Evolutionary conservation across 805 yeast species (phyloP).

Genomic region (Danielozyma ontarioensis): DNA sequence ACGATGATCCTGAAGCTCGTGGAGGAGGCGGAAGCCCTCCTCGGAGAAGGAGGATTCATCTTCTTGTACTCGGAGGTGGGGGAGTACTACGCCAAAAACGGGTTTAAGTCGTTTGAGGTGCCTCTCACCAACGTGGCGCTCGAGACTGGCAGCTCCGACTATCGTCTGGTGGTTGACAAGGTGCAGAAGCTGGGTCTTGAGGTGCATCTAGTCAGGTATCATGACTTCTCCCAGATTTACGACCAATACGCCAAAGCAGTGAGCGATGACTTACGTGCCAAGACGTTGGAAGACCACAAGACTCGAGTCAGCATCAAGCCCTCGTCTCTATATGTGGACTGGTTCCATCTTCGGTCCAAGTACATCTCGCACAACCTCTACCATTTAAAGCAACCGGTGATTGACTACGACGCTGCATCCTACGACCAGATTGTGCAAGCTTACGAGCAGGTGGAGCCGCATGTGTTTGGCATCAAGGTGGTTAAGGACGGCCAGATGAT

Average conservation of each 20-base stretch:
- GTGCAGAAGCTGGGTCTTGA: conserved; percentile 1
- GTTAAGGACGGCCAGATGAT: conserved; percentile 10
- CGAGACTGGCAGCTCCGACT: neutral
- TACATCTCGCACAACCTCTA: conserved; percentile 9
- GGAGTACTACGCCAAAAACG: conserved; percentile 34
- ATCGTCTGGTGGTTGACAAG: neutral
- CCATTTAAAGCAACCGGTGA: neutral
- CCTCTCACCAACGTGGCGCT: conserved; percentile 19
- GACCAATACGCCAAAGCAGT: conserved; percentile 15
- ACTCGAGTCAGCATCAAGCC: conserved; percentile 28
- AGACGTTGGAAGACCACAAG: conserved; percentile 18
- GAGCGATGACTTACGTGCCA: conserved; percentile 10
- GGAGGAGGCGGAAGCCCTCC: conserved; percentile 12
- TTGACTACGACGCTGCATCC: conserved; percentile 14
- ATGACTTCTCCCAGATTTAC: conserved; percentile 23
- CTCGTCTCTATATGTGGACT: conserved; percentile 24
- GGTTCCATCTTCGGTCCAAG: conserved; percentile 40
- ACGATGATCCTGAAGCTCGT: conserved; percentile 36
- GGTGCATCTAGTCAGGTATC: conserved; percentile 20
- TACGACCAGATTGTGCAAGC: conserved; percentile 10
- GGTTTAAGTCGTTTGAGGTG: conserved; percentile 34
- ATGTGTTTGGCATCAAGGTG: conserved; percentile 26
- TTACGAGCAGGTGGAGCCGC: conserved; percentile 18
- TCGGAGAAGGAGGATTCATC: conserved; percentile 29
- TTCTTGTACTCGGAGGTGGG: conserved; percentile 41